Conservation (phyloP, 768 basidiomycete genomes). For the Kwoniella sp. region DNA sequence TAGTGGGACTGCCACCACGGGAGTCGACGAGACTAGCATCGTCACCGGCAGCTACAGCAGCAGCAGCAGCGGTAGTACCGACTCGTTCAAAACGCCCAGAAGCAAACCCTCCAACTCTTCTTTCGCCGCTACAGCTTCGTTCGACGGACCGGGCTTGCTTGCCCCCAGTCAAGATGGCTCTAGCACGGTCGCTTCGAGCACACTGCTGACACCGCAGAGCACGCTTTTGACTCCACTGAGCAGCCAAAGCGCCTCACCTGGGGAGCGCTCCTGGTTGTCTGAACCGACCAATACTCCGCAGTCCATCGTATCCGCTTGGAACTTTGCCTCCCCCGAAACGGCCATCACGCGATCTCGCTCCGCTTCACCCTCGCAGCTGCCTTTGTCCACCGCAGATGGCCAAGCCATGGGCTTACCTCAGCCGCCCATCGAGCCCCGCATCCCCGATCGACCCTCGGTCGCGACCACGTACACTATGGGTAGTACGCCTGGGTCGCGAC, state of each 20-base stretch:
- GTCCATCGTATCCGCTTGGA: constrained; percentile 31
- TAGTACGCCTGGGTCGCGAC: constrained; percentile 22
- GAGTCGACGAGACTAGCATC: too few relatives aligned
- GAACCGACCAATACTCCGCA: constrained; percentile 28
- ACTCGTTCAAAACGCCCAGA: constrained; percentile 15
- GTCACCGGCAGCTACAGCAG: not conserved
- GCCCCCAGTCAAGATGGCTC: too few relatives aligned
- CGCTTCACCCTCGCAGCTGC: constrained; percentile 8
- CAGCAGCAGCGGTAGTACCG: not conserved
- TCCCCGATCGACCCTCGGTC: constrained; percentile 2
- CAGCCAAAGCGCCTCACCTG: too few relatives aligned
- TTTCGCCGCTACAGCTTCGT: constrained; percentile 6
- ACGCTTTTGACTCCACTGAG: too few relatives aligned
- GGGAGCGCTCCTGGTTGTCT: constrained; percentile 30
- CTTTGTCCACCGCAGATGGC: not conserved
- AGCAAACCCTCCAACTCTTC: constrained; percentile 11
- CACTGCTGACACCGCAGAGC: too few relatives aligned
- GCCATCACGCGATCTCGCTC: constrained; percentile 24
- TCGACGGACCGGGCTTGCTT: too few relatives aligned
- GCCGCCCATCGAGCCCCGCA: not conserved
- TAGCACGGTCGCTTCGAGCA: too few relatives aligned
- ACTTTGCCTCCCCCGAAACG: constrained; percentile 24
- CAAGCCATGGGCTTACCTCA: constrained; percentile 5
- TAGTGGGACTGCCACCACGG: too few relatives aligned
- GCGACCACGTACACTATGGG: constrained; percentile 17